Percentiles rank a stretch among this genome's conserved stretches.
Evolutionary conservation across 257 asterid genomes (phyloP).

Genomic region (Perilla frutescens): DNA sequence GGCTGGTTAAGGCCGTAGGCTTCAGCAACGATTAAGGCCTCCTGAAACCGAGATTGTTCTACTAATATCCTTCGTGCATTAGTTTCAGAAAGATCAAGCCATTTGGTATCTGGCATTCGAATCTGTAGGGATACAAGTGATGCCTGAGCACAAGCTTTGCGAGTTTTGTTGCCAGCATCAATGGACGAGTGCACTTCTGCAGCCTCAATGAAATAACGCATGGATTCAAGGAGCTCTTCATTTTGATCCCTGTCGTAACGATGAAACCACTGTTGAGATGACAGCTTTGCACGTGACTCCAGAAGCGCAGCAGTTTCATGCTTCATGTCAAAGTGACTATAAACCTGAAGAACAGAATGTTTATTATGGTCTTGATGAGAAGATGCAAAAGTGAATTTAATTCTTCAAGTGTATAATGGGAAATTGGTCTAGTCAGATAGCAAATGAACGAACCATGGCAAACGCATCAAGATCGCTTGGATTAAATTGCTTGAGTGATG

Average conservation of each 20-base stretch:
- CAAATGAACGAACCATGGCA: constrained; percentile 77
- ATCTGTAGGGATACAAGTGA: constrained; percentile 94
- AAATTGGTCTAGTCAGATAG: background rate
- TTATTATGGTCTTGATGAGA: constrained; percentile 25
- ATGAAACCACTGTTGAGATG: constrained; percentile 71
- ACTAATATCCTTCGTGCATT: constrained; percentile 87
- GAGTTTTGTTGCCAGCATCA: constrained; percentile 93
- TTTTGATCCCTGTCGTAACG: constrained; percentile 83
- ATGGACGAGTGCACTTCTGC: constrained; percentile 94
- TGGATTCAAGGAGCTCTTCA: constrained; percentile 86
- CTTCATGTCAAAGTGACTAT: constrained; percentile 95
- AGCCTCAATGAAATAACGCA: constrained; percentile 87
- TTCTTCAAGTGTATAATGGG: background rate
- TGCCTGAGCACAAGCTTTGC: constrained; percentile 90
- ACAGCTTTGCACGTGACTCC: constrained; percentile 77
- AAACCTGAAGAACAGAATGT: constrained; percentile 60
- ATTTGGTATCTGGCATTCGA: constrained; percentile 91
- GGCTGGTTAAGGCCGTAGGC: constrained; percentile 97
- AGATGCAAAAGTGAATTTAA: background rate
- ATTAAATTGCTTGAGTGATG: constrained; percentile 89
- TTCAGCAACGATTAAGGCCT: constrained; percentile 95
- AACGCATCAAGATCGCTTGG: constrained; percentile 91
- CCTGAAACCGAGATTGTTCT: constrained; percentile 90
- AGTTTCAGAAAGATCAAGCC: constrained; percentile 88
- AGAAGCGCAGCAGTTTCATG: constrained; percentile 89